Evolutionary conservation across 495 filamentous ascomycete species (phyloP).

Genomic region (Hypoxylon rickii): DNA sequence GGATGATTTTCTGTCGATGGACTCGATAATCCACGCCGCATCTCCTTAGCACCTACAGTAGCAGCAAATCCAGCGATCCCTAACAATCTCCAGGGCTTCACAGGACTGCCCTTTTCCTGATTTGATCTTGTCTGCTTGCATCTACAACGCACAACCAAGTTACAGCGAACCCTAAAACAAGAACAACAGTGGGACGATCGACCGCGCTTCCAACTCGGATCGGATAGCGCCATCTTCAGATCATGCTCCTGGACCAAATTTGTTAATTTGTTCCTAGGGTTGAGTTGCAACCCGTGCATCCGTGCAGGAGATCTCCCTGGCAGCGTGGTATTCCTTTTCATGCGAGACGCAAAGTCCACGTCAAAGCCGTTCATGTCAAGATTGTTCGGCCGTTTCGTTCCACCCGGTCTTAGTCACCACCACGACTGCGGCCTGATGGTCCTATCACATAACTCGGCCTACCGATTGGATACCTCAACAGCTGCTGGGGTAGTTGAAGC

Average conservation of each 20-base stretch:
- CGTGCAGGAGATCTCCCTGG: too few species aligned
- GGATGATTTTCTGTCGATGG: constrained; percentile 33
- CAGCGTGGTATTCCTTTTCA: background rate
- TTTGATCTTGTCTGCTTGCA: too few species aligned
- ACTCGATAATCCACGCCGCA: constrained; percentile 3
- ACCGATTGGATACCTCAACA: constrained; percentile 15
- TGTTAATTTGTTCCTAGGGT: constrained; percentile 7
- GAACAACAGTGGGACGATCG: constrained; percentile 17
- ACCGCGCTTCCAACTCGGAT: constrained; percentile 18
- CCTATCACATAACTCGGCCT: constrained; percentile 8
- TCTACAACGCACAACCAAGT: constrained; percentile 16
- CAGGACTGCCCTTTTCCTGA: too few species aligned
- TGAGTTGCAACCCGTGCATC: constrained; percentile 14
- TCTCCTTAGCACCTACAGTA: constrained; percentile 1
- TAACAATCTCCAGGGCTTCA: too few species aligned
- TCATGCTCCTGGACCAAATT: constrained; percentile 21
- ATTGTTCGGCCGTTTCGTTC: too few species aligned
- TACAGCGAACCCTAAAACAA: too few species aligned
- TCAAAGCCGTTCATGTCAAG: background rate
- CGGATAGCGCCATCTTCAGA: constrained; percentile 17
- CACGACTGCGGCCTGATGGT: constrained; percentile 1
- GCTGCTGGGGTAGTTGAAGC: too few species aligned
- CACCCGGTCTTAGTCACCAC: background rate
- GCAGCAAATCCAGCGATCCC: too few species aligned
- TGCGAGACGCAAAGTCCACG: background rate